Conservation (phyloP, 2,329 filamentous ascomycete species). For the Pseudocercospora pini-densiflorae region DNA sequence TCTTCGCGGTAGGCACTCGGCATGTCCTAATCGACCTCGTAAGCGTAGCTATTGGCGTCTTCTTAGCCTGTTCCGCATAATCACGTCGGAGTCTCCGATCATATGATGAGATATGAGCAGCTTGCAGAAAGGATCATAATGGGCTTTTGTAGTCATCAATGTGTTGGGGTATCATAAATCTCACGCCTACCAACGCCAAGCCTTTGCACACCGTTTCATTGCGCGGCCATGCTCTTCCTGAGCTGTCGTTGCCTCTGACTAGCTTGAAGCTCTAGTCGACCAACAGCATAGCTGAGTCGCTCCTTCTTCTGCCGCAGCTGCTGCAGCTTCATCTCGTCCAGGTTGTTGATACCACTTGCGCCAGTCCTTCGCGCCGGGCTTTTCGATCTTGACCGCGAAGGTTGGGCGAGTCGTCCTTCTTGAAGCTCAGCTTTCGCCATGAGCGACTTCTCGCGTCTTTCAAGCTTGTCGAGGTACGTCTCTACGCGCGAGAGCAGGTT, state of each 20-base stretch:
- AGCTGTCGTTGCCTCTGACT: conserved; percentile 73
- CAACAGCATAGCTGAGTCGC: conserved; percentile 82
- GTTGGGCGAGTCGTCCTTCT: conserved; percentile 66
- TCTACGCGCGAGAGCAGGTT: conserved; percentile 81
- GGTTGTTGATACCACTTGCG: conserved; percentile 44
- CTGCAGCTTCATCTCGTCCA: conserved; percentile 64
- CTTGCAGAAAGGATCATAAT: too few relatives aligned
- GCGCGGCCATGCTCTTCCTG: conserved; percentile 71
- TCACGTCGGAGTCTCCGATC: too few relatives aligned
- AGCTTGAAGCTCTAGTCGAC: conserved; percentile 84
- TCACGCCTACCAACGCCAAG: neutral
- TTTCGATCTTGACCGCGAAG: conserved; percentile 32
- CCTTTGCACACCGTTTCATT: conserved; percentile 5
- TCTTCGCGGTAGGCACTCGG: too few relatives aligned
- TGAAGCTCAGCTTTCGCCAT: conserved; percentile 84
- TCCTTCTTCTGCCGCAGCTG: conserved; percentile 81
- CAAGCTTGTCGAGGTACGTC: conserved; percentile 79
- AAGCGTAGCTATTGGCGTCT: neutral
- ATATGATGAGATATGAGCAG: too few relatives aligned
- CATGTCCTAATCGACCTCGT: too few relatives aligned
- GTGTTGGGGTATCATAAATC: neutral
- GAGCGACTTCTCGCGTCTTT: conserved; percentile 79
- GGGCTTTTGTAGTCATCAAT: neutral
- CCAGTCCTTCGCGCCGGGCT: conserved; percentile 28
- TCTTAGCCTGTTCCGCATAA: neutral